Percentiles rank a stretch among this genome's conserved stretches.
Evolutionary conservation across 805 yeast genomes (phyloP).

Genomic region (Dipodascopsis tothii): DNA sequence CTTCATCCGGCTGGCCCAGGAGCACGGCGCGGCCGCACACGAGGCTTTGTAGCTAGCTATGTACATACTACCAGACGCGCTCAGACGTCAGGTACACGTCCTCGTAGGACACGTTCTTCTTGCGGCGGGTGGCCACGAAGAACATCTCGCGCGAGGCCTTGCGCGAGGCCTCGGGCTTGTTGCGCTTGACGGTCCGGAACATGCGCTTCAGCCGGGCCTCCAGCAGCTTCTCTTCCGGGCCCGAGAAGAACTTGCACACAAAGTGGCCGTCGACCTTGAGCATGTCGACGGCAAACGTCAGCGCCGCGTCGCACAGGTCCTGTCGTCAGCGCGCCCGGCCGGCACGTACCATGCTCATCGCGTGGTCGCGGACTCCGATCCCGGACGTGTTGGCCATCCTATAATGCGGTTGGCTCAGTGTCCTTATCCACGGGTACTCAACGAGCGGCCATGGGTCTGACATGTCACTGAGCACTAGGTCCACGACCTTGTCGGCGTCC

Average conservation of each 20-base stretch:
- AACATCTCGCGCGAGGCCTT: slow-evolving; percentile 75
- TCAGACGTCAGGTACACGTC: slow-evolving; percentile 4
- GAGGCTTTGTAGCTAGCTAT: slow-evolving; percentile 1
- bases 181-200: slow-evolving; percentile 57
- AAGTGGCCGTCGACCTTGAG: slow-evolving; percentile 63
- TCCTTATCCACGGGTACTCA: slow-evolving; percentile 47
- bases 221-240: slow-evolving; percentile 64
- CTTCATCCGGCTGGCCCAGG: slow-evolving; percentile 10
- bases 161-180: slow-evolving; percentile 78
- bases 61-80: background rate
- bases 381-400: slow-evolving; percentile 96
- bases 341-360: slow-evolving; percentile 57
- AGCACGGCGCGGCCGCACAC: slow-evolving; percentile 1
- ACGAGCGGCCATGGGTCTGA: slow-evolving; percentile 52
- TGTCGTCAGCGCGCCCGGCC: slow-evolving; percentile 7
- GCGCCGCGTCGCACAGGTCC: slow-evolving; percentile 88
- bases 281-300: slow-evolving; percentile 65
- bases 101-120: slow-evolving; percentile 9
- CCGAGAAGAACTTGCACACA: slow-evolving; percentile 79
- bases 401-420: slow-evolving; percentile 69
- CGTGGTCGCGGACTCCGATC: slow-evolving; percentile 69
- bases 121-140: slow-evolving; percentile 58
- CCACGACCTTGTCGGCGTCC: slow-evolving; percentile 40
- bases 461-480: slow-evolving; percentile 74
- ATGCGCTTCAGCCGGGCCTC: slow-evolving; percentile 50